Conservation (phyloP, 306 rosid genomes). For the Acacia confusa region DNA sequence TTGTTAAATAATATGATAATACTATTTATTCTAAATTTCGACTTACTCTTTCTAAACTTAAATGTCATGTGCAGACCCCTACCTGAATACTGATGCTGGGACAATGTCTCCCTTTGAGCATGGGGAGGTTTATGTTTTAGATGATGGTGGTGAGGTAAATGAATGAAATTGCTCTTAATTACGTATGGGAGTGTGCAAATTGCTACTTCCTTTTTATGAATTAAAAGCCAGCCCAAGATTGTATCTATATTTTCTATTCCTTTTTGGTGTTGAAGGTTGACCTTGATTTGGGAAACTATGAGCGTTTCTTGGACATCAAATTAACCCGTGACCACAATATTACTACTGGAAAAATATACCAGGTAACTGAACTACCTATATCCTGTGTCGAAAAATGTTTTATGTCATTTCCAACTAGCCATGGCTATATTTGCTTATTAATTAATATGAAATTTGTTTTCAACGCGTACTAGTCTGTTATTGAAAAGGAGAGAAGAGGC, state of each 20-base stretch:
- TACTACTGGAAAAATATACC: conserved; percentile 78
- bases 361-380: conserved; percentile 38
- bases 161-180: conserved; percentile 2
- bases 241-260: neutral
- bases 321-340: conserved; percentile 74
- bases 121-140: conserved; percentile 84
- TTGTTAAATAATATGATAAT: neutral
- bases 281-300: conserved; percentile 88
- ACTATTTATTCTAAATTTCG: conserved; percentile 8
- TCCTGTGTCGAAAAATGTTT: neutral
- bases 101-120: conserved; percentile 94
- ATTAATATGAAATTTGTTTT: conserved; percentile 22
- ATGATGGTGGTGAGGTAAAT: conserved; percentile 85
- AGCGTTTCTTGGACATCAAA: conserved; percentile 69
- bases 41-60: conserved; percentile 20
- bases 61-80: conserved; percentile 60
- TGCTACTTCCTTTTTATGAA: neutral
- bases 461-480: conserved; percentile 52
- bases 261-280: conserved; percentile 61
- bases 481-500: conserved; percentile 74
- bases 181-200: neutral
- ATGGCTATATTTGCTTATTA: conserved; percentile 2
- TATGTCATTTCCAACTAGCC: neutral
- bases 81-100: conserved; percentile 82
- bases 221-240: conserved; percentile 1